Base-by-base conservation (phyloP, 164 flowering plant species). In the Buxus sempervirens region DNA sequence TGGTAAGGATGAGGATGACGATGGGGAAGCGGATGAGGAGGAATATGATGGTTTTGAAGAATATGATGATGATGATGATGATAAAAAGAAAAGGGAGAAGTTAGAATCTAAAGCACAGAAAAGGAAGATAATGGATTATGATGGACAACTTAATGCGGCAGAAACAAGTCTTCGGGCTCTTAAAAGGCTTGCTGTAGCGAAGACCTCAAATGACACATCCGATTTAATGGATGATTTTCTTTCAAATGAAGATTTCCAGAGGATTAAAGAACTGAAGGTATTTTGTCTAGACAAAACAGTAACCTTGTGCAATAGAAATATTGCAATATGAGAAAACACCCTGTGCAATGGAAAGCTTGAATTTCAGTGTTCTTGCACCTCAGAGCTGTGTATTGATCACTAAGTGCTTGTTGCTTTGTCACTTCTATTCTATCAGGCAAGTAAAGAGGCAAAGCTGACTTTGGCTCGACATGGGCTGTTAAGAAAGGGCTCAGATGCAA, bases 171-270 rank as follows among this genome's bases (percentile, higher is more conserved):
- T 94, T 32, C 80, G 94, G 56, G 85, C 96, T 54, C 68, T 91
- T 28, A 94, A 90, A 81, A 94, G 73, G 72, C 68, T 90, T 71
- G 88, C 91, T 25, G 84, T 66, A 54, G 79, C 68, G 57, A 85
- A 73, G 48, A 65, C 41, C 63, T 79, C 25, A n/a, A n/a, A 36
- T 23, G 27, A 61, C 2, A 24, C 86, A 16, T 60, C 77, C 20
- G 84, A 72, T n/a, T 16, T 76, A 38, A 32, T 70, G 5, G 98
- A 86, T 83, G 90, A 90, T 28, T 79, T 94, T 74, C 90, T 89
- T 71, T 90, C 97, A 57, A 86, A 91, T 70, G 96, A 94, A 72
- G 96, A 94, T 67, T 94, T 91, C 82, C 78, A 76, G 65, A 81
- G 81, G 76, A 94, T 94, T 60, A 92, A 82, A 75, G 88, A 91